A percentile compares a stretch with the other conserved stretches of the same genome.
phyloP scores from a whole-genome alignment of 306 rosid genomes.

The Castanospermum australe region DNA sequence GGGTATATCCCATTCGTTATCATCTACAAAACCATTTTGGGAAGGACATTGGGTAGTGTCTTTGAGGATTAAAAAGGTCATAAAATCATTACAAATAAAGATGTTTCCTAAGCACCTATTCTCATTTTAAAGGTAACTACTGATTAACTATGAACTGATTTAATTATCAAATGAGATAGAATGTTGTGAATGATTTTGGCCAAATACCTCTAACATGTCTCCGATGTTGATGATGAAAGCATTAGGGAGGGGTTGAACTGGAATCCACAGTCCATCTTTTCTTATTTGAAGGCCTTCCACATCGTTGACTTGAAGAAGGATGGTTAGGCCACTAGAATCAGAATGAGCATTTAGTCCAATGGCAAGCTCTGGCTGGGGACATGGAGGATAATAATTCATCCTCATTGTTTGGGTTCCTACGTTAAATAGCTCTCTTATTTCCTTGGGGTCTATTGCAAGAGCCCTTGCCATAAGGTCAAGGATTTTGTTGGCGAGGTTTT shows the following conservation, averaged over 20 bases:
- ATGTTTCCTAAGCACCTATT: not conserved
- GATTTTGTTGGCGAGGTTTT: not conserved
- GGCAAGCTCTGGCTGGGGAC: conserved; percentile 28
- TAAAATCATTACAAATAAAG: not conserved
- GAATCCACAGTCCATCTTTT: conserved; percentile 39
- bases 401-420: conserved; percentile 15
- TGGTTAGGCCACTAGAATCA: conserved; percentile 22
- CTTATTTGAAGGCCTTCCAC: conserved; percentile 38
- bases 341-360: conserved; percentile 30
- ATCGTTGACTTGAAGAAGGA: conserved; percentile 27
- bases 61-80: not conserved
- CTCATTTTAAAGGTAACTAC: not conserved
- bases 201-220: conserved; percentile 30
- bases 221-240: conserved; percentile 36
- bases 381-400: conserved; percentile 30
- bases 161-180: too few relatives aligned
- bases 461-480: conserved; percentile 17
- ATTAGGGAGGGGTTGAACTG: conserved; percentile 34
- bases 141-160: not conserved
- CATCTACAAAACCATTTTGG: conserved; percentile 28
- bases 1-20: conserved; percentile 43
- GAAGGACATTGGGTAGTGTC: not conserved
- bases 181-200: too few relatives aligned
- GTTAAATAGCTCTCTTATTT: not conserved
- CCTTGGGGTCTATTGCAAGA: not conserved